Conservation (phyloP, 352 stramenopile genomes). For the Phytophthora cryptogea region DNA sequence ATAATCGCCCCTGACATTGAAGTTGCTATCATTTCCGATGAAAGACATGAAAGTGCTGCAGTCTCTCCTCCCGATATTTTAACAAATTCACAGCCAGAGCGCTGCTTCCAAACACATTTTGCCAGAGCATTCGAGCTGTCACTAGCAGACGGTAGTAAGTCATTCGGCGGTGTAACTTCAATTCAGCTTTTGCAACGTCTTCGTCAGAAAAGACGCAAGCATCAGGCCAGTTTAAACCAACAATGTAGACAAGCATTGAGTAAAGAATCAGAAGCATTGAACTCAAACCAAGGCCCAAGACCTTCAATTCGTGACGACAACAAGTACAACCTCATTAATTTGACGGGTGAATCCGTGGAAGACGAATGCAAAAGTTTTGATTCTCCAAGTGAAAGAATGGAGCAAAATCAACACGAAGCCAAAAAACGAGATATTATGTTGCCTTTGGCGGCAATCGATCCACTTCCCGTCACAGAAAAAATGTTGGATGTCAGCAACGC, state of each 20-base stretch:
- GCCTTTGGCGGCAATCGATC: constrained; percentile 2
- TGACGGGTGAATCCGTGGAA: constrained; percentile 9
- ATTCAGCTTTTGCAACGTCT: constrained; percentile 32
- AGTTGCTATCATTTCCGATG: not conserved
- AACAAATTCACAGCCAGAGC: not conserved
- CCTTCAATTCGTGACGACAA: not conserved
- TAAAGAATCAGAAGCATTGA: not conserved
- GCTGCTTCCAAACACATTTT: constrained; percentile 13
- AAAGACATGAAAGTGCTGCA: not conserved
- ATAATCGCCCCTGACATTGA: not conserved
- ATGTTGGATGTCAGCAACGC: constrained; percentile 4
- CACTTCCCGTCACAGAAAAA: constrained; percentile 10
- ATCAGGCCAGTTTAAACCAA: constrained; percentile 2
- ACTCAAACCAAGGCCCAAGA: not conserved
- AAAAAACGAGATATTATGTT: not conserved
- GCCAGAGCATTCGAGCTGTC: constrained; percentile 13
- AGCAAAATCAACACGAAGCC: constrained; percentile 1
- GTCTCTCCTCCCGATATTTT: not conserved
- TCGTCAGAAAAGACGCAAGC: constrained; percentile 27
- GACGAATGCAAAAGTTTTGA: constrained; percentile 12
- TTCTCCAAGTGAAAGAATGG: not conserved
- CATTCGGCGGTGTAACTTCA: constrained; percentile 7
- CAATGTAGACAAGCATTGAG: constrained; percentile 3
- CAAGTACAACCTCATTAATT: not conserved
- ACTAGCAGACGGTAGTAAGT: constrained; percentile 3